phyloP scores from a whole-genome alignment of 2,329 filamentous ascomycete species.

The Albifimbria verrucaria region DNA sequence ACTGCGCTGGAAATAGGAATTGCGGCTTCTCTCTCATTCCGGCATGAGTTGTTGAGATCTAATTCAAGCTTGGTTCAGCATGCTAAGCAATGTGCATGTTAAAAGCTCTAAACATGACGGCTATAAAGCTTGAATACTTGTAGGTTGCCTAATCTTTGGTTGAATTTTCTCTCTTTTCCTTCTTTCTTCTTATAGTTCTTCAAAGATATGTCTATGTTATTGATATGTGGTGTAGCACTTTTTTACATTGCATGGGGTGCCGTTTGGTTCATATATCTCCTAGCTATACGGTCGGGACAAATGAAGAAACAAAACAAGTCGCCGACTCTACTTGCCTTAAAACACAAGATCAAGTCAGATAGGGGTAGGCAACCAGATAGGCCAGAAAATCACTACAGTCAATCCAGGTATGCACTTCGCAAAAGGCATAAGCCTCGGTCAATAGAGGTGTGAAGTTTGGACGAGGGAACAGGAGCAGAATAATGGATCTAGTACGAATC shows the following conservation, averaged over 20 bases:
- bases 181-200: not conserved
- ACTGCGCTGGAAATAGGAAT: no score
- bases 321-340: not conserved
- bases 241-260: not conserved
- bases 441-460: not conserved
- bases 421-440: not conserved
- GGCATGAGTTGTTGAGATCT: no score
- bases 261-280: not conserved
- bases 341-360: no score
- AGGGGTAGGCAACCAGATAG: no score
- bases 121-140: no score
- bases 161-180: no score
- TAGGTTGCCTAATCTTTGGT: no score
- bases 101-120: no score
- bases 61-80: no score
- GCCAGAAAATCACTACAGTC: not conserved
- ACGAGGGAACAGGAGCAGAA: not conserved
- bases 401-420: not conserved
- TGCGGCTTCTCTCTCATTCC: no score
- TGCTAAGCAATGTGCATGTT: no score
- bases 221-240: not conserved
- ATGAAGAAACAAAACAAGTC: not conserved
- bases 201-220: not conserved
- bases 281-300: not conserved
- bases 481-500: not conserved